phyloP scores from a whole-genome alignment of 495 filamentous ascomycete species.

The Poronia punctata region DNA sequence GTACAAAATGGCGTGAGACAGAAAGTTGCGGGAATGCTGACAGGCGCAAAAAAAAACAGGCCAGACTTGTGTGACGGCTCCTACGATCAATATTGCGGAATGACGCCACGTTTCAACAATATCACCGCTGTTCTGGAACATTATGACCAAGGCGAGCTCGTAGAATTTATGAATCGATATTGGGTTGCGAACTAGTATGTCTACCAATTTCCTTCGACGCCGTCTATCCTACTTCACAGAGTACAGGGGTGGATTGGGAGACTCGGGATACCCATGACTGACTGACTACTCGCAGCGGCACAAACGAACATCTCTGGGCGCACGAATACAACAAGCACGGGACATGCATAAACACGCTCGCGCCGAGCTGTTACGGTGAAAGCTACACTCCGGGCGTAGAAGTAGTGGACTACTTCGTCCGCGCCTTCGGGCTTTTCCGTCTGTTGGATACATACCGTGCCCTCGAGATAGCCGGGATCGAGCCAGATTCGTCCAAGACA shows the following conservation, averaged over 20 bases:
- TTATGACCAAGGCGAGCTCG: slow-evolving; percentile 52
- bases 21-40: too few species aligned
- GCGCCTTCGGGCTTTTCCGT: slow-evolving; percentile 56
- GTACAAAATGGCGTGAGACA: too few species aligned
- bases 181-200: slow-evolving; percentile 54
- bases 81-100: slow-evolving; percentile 67
- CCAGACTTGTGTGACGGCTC: slow-evolving; percentile 83
- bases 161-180: slow-evolving; percentile 69
- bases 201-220: background rate
- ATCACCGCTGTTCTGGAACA: slow-evolving; percentile 60
- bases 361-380: slow-evolving; percentile 61
- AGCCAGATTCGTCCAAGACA: slow-evolving; percentile 50
- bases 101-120: slow-evolving; percentile 59
- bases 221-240: too few species aligned
- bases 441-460: slow-evolving; percentile 47
- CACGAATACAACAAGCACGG: slow-evolving; percentile 89
- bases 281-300: slow-evolving; percentile 32
- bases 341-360: slow-evolving; percentile 65
- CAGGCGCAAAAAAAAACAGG: too few species aligned
- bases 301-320: slow-evolving; percentile 66
- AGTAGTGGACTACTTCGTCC: slow-evolving; percentile 56
- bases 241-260: too few species aligned
- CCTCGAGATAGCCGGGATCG: slow-evolving; percentile 56
- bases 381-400: slow-evolving; percentile 53
- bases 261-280: too few species aligned